Conservation (phyloP, 2,329 filamentous ascomycete genomes). For the Myotisia sp. region DNA sequence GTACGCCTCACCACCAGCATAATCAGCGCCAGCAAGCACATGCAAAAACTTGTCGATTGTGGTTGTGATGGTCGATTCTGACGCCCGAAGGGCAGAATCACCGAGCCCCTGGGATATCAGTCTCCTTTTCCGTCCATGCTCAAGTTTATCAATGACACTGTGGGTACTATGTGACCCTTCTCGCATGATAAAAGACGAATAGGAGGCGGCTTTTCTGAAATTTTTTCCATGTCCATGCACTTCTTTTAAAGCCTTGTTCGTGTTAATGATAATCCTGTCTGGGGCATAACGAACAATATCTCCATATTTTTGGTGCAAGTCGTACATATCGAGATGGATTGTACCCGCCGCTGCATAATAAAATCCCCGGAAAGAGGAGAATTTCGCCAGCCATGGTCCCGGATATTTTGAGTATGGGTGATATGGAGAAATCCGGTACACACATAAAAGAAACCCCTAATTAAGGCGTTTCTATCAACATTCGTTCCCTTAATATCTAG, state of each 20-base stretch:
- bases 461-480: no score
- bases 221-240: slow-evolving; percentile 26
- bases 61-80: slow-evolving; percentile 52
- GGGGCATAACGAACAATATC: neutral
- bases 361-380: neutral
- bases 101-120: slow-evolving; percentile 18
- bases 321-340: neutral
- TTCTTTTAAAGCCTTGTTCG: slow-evolving; percentile 49
- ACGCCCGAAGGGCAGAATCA: slow-evolving; percentile 36
- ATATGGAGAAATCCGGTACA: no score
- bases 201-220: slow-evolving; percentile 17
- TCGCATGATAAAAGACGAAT: slow-evolving; percentile 23
- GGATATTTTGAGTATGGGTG: slow-evolving; percentile 2
- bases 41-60: slow-evolving; percentile 54
- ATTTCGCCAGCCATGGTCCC: neutral
- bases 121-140: slow-evolving; percentile 14
- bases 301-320: neutral
- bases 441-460: no score
- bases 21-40: slow-evolving; percentile 14
- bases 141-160: slow-evolving; percentile 12
- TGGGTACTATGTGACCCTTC: slow-evolving; percentile 8
- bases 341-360: slow-evolving; percentile 1
- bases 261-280: slow-evolving; percentile 54
- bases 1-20: slow-evolving; percentile 10
- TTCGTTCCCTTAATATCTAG: no score